Percentiles rank a stretch among this genome's conserved stretches.
Conservation (phyloP, 148 eudicot genomes). For the Rhododendron griersonianum region DNA sequence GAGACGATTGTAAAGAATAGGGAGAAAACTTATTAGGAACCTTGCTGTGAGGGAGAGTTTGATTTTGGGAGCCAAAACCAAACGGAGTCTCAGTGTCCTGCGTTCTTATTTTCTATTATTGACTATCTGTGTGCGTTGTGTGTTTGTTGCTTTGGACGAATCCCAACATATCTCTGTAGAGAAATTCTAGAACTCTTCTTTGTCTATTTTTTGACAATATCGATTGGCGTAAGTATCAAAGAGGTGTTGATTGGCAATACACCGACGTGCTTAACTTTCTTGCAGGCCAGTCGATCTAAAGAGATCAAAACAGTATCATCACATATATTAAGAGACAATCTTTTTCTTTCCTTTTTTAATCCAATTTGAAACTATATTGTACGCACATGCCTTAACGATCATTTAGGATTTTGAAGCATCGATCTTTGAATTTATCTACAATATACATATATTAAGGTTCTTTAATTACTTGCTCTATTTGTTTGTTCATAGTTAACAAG, state of each 20-base stretch:
- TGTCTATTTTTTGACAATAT: too few relatives aligned
- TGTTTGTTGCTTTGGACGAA: neutral
- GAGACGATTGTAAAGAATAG: neutral
- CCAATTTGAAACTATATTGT: neutral
- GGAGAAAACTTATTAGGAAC: too few relatives aligned
- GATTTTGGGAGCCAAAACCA: too few relatives aligned
- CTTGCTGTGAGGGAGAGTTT: accelerated
- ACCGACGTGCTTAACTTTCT: neutral
- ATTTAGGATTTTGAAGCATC: neutral
- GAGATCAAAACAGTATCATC: neutral
- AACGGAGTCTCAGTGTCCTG: neutral
- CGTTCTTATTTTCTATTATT: too few relatives aligned
- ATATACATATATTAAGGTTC: neutral
- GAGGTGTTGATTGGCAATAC: neutral
- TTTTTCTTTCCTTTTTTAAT: neutral
- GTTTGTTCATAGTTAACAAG: neutral
- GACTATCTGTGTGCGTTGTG: too few relatives aligned
- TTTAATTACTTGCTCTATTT: neutral
- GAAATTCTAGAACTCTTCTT: neutral
- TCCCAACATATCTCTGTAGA: neutral
- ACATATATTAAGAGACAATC: neutral
- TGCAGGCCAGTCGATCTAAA: neutral
- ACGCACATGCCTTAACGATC: neutral
- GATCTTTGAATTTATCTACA: neutral
- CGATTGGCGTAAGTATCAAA: neutral